Evolutionary conservation across 352 stramenopile species (phyloP), one percentile per base, ranked within the genome.

Genomic region (Globisporangium paddicum): DNA sequence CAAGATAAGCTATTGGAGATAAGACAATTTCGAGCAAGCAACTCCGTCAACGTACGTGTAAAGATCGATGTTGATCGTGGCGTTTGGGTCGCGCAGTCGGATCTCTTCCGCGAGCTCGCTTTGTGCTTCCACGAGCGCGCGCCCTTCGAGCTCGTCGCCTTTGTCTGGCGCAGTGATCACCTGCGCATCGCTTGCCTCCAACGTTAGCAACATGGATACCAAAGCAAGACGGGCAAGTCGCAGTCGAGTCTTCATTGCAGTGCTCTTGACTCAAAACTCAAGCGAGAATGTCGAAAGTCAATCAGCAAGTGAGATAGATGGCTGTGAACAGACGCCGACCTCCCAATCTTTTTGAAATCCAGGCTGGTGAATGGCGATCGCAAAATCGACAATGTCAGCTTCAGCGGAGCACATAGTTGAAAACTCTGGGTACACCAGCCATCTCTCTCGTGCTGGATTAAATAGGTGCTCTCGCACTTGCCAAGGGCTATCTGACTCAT

Each of bases 151-250:
- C 58, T 89, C 79, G 28, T 87, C 77, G 18, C 68, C 76, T 61
- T 88, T 87, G 62, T 89, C 80, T 2, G 77, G 80, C 30, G 80
- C 75, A n/a, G 75, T 64, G 49, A 90, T 89, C 49, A 89, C 68
- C 37, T 85, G 75, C 30, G 58, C 71, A 38, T 46, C 35, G 45
- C 16, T 35, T 18, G 21, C 5, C n/a, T 41, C 9, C 19, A 62
- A 37, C 45, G 8, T 8, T 2, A 49, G 19, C 16, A 23, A 6
- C 16, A 16, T 11, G 23, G 32, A 25, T 5, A 54, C 10, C n/a
- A 54, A 30, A 1, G 18, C 26, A 32, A 52, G 19, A 11, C 21
- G 23, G 2, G 25, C 5, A n/a, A 45, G 25, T 9, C 37, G 18
- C 3, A 32, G 18, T 7, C 37, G 5, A 35, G 23, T 58, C 37